A percentile compares a stretch with the other conserved stretches of the same genome.
Evolutionary conservation across 352 stramenopile species (phyloP).

Genomic region (Phytophthora quininea): DNA sequence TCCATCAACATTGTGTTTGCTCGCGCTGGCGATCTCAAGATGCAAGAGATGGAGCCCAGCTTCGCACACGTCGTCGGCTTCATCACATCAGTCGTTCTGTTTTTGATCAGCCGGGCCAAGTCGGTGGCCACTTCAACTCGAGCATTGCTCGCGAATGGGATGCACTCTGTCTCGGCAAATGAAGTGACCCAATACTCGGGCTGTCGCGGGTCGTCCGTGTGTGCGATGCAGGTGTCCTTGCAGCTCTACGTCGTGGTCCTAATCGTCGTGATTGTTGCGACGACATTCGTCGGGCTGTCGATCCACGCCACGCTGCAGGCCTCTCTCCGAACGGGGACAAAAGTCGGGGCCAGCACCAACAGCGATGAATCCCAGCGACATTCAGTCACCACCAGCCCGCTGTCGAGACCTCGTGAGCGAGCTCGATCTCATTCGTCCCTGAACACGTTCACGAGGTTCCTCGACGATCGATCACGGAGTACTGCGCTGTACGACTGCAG

Average conservation of each 20-base stretch:
- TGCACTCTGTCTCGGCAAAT: conserved; percentile 24
- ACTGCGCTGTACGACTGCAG: conserved; percentile 37
- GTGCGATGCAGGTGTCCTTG: conserved; percentile 29
- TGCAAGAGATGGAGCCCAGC: conserved; percentile 45
- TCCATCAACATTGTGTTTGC: conserved; percentile 44
- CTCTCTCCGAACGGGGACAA: neutral
- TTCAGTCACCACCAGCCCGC: too few species aligned
- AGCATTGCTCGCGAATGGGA: conserved; percentile 26
- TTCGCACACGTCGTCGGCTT: conserved; percentile 14
- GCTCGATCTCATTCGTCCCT: conserved; percentile 2
- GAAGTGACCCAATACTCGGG: conserved; percentile 37
- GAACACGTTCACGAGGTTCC: conserved; percentile 46
- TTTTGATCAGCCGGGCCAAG: conserved; percentile 12
- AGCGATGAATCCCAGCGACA: neutral
- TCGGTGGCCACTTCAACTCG: conserved; percentile 16
- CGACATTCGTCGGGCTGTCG: conserved; percentile 17
- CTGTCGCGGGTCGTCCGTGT: conserved; percentile 40
- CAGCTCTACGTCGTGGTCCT: conserved; percentile 27
- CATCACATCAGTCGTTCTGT: conserved; percentile 25
- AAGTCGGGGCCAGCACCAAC: neutral
- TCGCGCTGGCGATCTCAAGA: conserved; percentile 38
- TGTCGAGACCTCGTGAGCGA: too few species aligned
- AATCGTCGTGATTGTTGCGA: conserved; percentile 12
- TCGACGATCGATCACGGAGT: conserved; percentile 39
- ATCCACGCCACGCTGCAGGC: conserved; percentile 26